These are phyloP conservation scores for Myxozyma sirexii DNA, from an alignment of 805 yeast species.

Conservation along the genomic window DNA sequence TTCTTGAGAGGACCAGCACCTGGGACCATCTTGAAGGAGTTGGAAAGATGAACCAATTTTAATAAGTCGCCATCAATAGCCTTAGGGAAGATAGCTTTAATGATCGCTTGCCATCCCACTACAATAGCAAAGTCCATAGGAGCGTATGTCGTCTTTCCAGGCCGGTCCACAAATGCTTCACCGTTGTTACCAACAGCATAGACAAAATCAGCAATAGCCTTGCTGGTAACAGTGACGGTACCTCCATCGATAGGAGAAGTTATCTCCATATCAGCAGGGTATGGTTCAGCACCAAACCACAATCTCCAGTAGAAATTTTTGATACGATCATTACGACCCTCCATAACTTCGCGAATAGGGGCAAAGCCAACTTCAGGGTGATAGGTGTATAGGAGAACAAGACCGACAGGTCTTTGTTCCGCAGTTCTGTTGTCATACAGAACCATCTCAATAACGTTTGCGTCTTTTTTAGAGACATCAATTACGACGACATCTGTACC, in stretches of 20 bases:
- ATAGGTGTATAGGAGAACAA: constrained; percentile 77
- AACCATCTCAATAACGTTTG: constrained; percentile 62
- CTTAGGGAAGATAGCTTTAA: constrained; percentile 96
- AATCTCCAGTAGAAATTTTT: constrained; percentile 96
- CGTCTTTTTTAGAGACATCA: constrained; percentile 54
- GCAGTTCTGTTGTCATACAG: constrained; percentile 88
- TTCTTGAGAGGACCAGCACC: constrained; percentile 87
- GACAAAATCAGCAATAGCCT: constrained; percentile 86
- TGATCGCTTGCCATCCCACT: constrained; percentile 97
- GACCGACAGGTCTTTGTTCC: constrained; percentile 70
- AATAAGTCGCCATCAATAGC: constrained; percentile 95
- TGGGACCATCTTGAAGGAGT: constrained; percentile 89
- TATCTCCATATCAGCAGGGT: constrained; percentile 64
- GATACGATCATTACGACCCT: constrained; percentile 88
- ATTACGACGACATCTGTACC: constrained; percentile 67
- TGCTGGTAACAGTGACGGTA: constrained; percentile 65
- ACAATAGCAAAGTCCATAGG: constrained; percentile 99
- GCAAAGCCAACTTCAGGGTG: constrained; percentile 90
- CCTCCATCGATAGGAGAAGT: constrained; percentile 71
- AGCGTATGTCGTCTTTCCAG: constrained; percentile 81
- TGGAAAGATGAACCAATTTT: constrained; percentile 90
- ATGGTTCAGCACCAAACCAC: constrained; percentile 73
- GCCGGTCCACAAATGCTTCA: constrained; percentile 90
- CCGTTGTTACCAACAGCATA: constrained; percentile 97
- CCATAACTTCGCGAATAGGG: constrained; percentile 88